Evolutionary conservation across 176 grass and related monocot species (phyloP).

Genomic region (Eragrostis curvula): DNA sequence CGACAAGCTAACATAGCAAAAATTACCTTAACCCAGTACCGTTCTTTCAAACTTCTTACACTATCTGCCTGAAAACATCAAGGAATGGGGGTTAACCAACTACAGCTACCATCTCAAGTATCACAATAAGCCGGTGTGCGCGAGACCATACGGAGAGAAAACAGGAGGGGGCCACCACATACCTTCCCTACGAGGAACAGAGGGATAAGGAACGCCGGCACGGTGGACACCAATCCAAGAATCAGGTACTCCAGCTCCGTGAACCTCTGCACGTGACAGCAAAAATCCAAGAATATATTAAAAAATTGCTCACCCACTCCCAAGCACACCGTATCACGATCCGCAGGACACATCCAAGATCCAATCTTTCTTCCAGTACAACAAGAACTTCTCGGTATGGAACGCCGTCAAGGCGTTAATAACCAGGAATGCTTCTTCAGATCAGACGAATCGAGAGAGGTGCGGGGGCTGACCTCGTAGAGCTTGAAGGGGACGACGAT

Average conservation of each 20-base stretch:
- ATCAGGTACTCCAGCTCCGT: conserved; percentile 91
- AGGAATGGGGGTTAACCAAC: background rate
- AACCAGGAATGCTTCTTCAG: background rate
- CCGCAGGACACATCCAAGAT: background rate
- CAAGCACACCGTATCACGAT: background rate
- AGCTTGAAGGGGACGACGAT: conserved; percentile 88
- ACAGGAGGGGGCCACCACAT: background rate
- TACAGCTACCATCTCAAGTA: background rate
- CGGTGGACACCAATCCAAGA: conserved; percentile 77
- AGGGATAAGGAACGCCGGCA: conserved; percentile 78
- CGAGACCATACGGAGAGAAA: background rate
- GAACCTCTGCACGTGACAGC: conserved; percentile 63
- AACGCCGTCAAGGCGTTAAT: background rate
- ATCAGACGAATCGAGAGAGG: conserved; percentile 9
- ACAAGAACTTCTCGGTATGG: background rate
- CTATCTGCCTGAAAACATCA: conserved; percentile 65
- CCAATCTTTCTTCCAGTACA: background rate
- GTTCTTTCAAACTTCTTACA: conserved; percentile 63
- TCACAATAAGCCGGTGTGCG: background rate
- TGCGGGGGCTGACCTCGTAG: conserved; percentile 64
- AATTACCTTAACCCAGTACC: conserved; percentile 95
- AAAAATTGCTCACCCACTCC: background rate
- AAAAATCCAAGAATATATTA: conserved; percentile 16
- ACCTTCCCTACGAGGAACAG: conserved; percentile 88
- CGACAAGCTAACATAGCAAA: conserved; percentile 27